Conservation (phyloP, 257 asterid genomes). For the Handroanthus guayacan region DNA sequence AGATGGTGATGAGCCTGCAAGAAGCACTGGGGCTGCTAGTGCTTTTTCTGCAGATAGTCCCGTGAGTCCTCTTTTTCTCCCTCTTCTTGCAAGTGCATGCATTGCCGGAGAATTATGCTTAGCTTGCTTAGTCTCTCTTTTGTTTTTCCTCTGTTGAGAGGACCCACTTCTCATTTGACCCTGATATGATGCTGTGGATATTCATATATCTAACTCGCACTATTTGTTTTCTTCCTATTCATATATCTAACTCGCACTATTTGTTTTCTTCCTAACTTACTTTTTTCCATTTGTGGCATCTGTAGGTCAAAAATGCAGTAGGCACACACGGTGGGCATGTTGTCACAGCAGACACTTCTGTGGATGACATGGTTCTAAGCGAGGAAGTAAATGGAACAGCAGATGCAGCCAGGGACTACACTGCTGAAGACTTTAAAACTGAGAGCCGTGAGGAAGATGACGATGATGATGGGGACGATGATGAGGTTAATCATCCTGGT, state of each 20-base stretch:
- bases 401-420: constrained; percentile 39
- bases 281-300: constrained; percentile 26
- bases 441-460: constrained; percentile 51
- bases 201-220: no score
- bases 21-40: constrained; percentile 55
- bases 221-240: neutral
- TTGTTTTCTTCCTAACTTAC: constrained; percentile 9
- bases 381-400: constrained; percentile 75
- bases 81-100: neutral
- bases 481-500: constrained; percentile 82
- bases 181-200: neutral
- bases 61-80: constrained; percentile 39
- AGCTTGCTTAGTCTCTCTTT: neutral
- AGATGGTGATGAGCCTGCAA: constrained; percentile 49
- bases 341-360: constrained; percentile 39
- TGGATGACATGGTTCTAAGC: constrained; percentile 49
- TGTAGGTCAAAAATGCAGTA: constrained; percentile 54
- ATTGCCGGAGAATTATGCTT: neutral
- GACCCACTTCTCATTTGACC: neutral
- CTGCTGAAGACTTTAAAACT: constrained; percentile 44
- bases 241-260: neutral
- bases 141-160: neutral
- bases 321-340: constrained; percentile 42
- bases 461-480: constrained; percentile 55
- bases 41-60: constrained; percentile 77